Conservation (phyloP, 179 eudicot species). For the Carnegiea gigantea region DNA sequence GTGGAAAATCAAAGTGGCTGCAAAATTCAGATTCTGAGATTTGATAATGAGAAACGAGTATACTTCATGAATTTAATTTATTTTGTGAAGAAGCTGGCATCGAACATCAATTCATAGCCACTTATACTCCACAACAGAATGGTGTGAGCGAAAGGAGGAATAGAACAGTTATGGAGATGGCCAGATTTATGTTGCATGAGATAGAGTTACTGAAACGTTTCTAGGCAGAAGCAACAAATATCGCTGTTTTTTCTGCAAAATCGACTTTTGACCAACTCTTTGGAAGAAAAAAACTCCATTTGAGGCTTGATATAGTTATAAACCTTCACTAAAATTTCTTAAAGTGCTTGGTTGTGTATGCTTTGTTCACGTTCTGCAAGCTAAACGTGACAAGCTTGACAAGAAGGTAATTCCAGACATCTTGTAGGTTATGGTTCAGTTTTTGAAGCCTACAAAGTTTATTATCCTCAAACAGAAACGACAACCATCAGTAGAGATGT, state of each 20-base stretch:
- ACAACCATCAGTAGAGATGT: slow-evolving; percentile 8
- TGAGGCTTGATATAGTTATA: slow-evolving; percentile 13
- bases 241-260: background rate
- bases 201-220: slow-evolving; percentile 13
- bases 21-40: slow-evolving; percentile 8
- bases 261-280: slow-evolving; percentile 1
- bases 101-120: slow-evolving; percentile 13
- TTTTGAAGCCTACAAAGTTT: background rate
- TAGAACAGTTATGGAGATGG: slow-evolving; percentile 16
- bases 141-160: background rate
- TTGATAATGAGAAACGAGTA: slow-evolving; percentile 20
- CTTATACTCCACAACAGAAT: slow-evolving; percentile 21
- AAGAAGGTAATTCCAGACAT: slow-evolving; percentile 10
- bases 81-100: slow-evolving; percentile 20
- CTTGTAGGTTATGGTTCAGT: slow-evolving; percentile 13
- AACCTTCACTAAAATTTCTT: background rate
- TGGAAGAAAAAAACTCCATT: slow-evolving; percentile 13
- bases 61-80: slow-evolving; percentile 5
- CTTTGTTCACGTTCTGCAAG: slow-evolving; percentile 2
- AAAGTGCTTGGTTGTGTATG: slow-evolving; percentile 20
- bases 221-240: slow-evolving; percentile 16
- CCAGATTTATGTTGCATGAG: slow-evolving; percentile 22
- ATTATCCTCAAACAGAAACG: too few relatives aligned
- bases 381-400: slow-evolving; percentile 20
- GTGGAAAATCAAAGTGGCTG: slow-evolving; percentile 22